Conservation (phyloP, 1,284 basidiomycete genomes). For the Porodaedalea pini region DNA sequence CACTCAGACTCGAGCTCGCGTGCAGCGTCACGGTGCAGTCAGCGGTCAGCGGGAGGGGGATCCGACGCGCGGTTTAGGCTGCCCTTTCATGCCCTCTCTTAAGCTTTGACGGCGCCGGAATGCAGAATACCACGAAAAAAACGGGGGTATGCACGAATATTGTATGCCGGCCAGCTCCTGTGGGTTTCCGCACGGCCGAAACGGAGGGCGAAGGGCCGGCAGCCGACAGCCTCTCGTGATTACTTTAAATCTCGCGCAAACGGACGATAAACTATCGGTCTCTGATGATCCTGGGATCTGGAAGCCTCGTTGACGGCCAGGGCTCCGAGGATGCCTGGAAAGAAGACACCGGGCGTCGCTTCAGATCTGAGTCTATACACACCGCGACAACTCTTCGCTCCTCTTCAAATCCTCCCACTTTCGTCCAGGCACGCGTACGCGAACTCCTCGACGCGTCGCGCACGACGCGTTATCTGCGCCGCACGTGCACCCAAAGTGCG, state of each 20-base stretch:
- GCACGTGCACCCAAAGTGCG: background rate
- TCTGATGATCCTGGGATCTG: constrained; percentile 13
- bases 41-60: background rate
- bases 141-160: background rate
- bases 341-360: constrained; percentile 23
- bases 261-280: constrained; percentile 7
- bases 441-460: background rate
- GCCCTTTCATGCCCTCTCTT: background rate
- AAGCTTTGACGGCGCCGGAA: background rate
- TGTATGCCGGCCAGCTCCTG: background rate
- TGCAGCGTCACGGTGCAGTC: background rate
- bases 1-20: background rate
- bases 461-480: background rate
- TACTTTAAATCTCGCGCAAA: background rate
- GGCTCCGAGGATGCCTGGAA: background rate
- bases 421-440: background rate
- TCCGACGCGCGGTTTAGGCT: background rate
- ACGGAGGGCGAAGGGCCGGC: background rate
- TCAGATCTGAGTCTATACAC: background rate
- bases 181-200: background rate
- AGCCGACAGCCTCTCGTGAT: constrained; percentile 12
- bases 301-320: background rate
- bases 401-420: background rate
- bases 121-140: no score
- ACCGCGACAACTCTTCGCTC: background rate